These are phyloP conservation scores for Delonix regia DNA, from an alignment of 306 rosid species.

Conservation along the genomic window DNA sequence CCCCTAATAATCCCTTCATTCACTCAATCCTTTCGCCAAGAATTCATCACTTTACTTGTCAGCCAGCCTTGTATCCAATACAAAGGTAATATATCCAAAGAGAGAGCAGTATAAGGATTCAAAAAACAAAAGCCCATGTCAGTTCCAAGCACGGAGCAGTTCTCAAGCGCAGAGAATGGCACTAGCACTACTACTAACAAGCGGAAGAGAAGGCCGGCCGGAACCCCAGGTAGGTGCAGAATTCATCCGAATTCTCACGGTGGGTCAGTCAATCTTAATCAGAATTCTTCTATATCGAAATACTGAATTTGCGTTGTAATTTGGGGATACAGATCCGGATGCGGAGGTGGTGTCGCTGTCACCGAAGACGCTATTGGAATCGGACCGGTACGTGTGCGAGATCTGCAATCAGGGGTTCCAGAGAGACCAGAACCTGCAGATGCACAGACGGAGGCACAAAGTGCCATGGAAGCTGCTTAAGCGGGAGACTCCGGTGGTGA, in stretches of 20 bases:
- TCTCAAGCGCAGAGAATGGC: slow-evolving; percentile 70
- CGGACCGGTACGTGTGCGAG: slow-evolving; percentile 99
- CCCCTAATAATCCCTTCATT: slow-evolving; percentile 32
- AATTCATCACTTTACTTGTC: background rate
- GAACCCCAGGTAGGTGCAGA: slow-evolving; percentile 80
- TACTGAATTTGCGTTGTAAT: too few species aligned
- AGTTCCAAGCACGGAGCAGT: slow-evolving; percentile 74
- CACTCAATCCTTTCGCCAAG: slow-evolving; percentile 33
- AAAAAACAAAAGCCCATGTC: slow-evolving; percentile 45
- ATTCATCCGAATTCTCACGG: background rate
- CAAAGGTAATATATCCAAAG: too few species aligned
- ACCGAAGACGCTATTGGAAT: slow-evolving; percentile 90
- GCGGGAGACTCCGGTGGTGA: slow-evolving; percentile 83
- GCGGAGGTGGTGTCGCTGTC: slow-evolving; percentile 98
- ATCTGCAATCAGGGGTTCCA: slow-evolving; percentile 99
- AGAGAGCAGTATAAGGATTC: background rate
- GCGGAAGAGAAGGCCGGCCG: slow-evolving; percentile 93
- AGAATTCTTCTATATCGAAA: background rate
- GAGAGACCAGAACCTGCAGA: slow-evolving; percentile 98
- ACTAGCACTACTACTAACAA: slow-evolving; percentile 54
- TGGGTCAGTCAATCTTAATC: background rate
- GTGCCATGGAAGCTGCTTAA: slow-evolving; percentile 98
- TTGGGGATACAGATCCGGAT: slow-evolving; percentile 75
- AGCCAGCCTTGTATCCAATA: too few species aligned
- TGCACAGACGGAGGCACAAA: slow-evolving; percentile 95